Evolutionary conservation across 495 filamentous ascomycete species (phyloP).

Genomic region (Staphylotrichum longicolle): DNA sequence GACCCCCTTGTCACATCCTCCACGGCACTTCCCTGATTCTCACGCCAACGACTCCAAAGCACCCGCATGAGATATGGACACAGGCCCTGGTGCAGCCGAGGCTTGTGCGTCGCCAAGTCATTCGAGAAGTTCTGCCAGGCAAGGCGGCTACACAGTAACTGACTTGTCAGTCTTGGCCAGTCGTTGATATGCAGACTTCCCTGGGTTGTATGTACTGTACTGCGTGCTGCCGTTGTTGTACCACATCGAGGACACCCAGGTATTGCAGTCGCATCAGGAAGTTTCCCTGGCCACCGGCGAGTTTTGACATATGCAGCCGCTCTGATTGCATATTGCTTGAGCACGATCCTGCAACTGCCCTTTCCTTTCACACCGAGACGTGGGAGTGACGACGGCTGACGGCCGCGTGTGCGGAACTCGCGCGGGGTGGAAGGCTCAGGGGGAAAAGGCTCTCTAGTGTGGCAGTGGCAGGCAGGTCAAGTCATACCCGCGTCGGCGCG

Average conservation of each 20-base stretch:
- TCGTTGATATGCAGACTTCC: neutral
- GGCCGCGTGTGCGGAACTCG: neutral
- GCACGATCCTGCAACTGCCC: neutral
- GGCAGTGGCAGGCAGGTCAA: neutral
- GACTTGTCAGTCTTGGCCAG: neutral
- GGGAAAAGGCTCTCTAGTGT: neutral
- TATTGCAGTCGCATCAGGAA: neutral
- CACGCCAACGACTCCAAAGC: neutral
- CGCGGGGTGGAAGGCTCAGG: neutral
- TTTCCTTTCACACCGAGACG: conserved; percentile 4
- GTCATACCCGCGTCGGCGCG: conserved; percentile 6
- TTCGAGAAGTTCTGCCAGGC: conserved; percentile 5
- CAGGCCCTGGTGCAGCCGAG: neutral
- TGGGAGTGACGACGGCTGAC: conserved; percentile 7
- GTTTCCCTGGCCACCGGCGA: neutral
- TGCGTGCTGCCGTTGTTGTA: conserved; percentile 3
- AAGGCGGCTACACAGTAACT: neutral
- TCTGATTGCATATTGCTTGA: neutral
- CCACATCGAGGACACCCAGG: neutral
- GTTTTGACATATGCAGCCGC: neutral
- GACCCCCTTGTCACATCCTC: too few relatives aligned
- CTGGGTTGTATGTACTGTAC: neutral
- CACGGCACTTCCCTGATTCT: too few relatives aligned
- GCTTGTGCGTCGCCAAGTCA: neutral
- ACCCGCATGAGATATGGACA: neutral